These are phyloP conservation scores for Cucumis sativus DNA, from an alignment of 306 rosid genomes.

Conservation along the genomic window Cucumber_9930_V3 NC_026655.2:32298001-32298500, in stretches of 20 bases:
- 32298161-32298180: not conserved
- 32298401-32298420: conserved; percentile 46
- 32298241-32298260: conserved; percentile 32
- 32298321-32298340: conserved; percentile 25
- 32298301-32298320: conserved; percentile 35
- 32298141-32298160: conserved; percentile 29
- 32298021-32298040: conserved; percentile 50
- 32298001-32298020: conserved; percentile 45
- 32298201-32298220: conserved; percentile 29
- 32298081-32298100: conserved; percentile 21
- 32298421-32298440: conserved; percentile 39
- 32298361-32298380: conserved; percentile 50
- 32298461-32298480: conserved; percentile 20
- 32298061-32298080: conserved; percentile 30
- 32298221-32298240: conserved; percentile 26
- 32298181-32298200: conserved; percentile 17
- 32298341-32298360: conserved; percentile 16
- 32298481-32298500: not conserved
- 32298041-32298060: conserved; percentile 36
- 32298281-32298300: conserved; percentile 29
- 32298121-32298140: conserved; percentile 32
- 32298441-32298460: conserved; percentile 32
- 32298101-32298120: conserved; percentile 32
- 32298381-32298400: conserved; percentile 44
- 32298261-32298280: conserved; percentile 42